phyloP scores from a whole-genome alignment of 2,329 filamentous ascomycete genomes.

The Epichloe gansuensis region DNA sequence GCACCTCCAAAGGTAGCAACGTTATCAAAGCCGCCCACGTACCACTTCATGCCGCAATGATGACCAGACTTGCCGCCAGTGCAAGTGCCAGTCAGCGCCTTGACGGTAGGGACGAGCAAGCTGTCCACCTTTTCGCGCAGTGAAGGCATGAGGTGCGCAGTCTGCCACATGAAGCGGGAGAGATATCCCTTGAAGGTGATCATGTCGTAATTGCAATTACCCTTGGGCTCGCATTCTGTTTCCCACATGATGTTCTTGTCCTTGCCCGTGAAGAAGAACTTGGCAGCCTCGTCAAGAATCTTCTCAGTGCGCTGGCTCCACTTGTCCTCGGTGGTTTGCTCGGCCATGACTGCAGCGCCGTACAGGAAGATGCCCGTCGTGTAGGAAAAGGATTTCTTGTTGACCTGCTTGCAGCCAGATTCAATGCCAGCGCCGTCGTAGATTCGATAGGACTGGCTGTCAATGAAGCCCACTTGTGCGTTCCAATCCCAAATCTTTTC shows the following conservation, averaged over 20 bases:
- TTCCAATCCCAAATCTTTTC: slow-evolving; percentile 56
- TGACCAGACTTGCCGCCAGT: slow-evolving; percentile 39
- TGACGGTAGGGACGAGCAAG: slow-evolving; percentile 38
- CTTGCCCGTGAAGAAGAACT: slow-evolving; percentile 43
- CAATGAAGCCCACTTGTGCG: slow-evolving; percentile 42
- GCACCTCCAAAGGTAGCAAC: slow-evolving; percentile 47
- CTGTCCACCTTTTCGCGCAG: slow-evolving; percentile 34
- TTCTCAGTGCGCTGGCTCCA: slow-evolving; percentile 43
- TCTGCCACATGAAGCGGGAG: slow-evolving; percentile 50
- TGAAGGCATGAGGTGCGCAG: slow-evolving; percentile 43
- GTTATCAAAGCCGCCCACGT: slow-evolving; percentile 42
- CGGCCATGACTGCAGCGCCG: slow-evolving; percentile 51
- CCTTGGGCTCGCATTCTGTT: slow-evolving; percentile 48
- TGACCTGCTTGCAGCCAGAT: slow-evolving; percentile 41
- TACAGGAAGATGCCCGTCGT: slow-evolving; percentile 54
- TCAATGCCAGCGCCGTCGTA: slow-evolving; percentile 47
- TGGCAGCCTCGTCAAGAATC: slow-evolving; percentile 38
- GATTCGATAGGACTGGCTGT: slow-evolving; percentile 36
- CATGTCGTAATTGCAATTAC: slow-evolving; percentile 50
- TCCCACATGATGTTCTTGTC: slow-evolving; percentile 52
- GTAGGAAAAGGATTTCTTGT: slow-evolving; percentile 51
- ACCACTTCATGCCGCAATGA: slow-evolving; percentile 53
- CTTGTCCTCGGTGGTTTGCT: slow-evolving; percentile 38
- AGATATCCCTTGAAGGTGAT: slow-evolving; percentile 58
- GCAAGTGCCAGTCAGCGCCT: slow-evolving; percentile 44